Conservation (phyloP, 108 stramenopile species). For the Conticribra weissflogii region DNA sequence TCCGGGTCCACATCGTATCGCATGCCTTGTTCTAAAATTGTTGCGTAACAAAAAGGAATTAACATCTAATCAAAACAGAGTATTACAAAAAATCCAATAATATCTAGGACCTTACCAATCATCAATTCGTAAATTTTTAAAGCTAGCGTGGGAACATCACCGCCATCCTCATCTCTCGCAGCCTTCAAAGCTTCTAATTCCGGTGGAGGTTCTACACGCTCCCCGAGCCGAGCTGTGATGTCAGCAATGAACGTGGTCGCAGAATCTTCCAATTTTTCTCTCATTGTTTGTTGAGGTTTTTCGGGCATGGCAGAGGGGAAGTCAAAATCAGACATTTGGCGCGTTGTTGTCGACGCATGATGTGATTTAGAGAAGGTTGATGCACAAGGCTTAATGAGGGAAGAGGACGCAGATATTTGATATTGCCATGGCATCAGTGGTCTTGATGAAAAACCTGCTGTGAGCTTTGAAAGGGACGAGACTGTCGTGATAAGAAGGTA, state of each 20-base stretch:
- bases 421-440: too few species aligned
- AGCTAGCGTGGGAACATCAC: constrained; percentile 43
- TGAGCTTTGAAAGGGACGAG: too few species aligned
- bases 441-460: too few species aligned
- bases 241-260: constrained; percentile 65
- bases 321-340: constrained; percentile 60
- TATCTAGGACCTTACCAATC: constrained; percentile 52
- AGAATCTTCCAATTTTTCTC: constrained; percentile 57
- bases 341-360: constrained; percentile 14
- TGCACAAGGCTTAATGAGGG: too few species aligned
- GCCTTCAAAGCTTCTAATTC: constrained; percentile 57
- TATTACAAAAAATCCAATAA: neutral
- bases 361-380: too few species aligned
- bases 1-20: constrained; percentile 71
- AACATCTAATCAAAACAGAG: neutral
- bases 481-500: too few species aligned
- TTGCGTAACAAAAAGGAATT: too few species aligned
- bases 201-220: constrained; percentile 60
- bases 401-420: too few species aligned
- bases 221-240: constrained; percentile 49
- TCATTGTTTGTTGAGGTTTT: constrained; percentile 58
- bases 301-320: constrained; percentile 79
- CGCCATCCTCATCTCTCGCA: constrained; percentile 48
- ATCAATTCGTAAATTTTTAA: constrained; percentile 66
- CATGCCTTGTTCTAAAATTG: constrained; percentile 62